phyloP scores from a whole-genome alignment of 805 yeast genomes.

The Cyberlindnera meyerae region DNA sequence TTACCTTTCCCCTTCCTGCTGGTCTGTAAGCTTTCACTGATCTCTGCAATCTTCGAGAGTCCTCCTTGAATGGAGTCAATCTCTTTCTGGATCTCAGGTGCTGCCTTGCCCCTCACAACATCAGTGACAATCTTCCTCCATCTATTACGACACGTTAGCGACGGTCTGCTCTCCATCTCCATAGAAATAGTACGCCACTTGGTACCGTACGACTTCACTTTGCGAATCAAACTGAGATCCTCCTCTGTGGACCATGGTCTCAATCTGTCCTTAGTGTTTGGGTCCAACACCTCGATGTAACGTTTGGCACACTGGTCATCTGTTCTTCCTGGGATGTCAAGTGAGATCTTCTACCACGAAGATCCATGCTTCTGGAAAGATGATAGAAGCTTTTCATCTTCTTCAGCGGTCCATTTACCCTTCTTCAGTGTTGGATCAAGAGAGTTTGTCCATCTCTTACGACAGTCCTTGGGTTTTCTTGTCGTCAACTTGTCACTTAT shows the following conservation, averaged over 20 bases:
- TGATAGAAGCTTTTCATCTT: conserved; percentile 59
- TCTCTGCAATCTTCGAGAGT: conserved; percentile 24
- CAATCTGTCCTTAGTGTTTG: conserved; percentile 68
- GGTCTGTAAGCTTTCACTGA: conserved; percentile 20
- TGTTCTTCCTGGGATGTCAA: conserved; percentile 75
- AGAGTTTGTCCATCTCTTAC: conserved; percentile 84
- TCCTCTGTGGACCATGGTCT: conserved; percentile 78
- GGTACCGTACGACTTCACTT: conserved; percentile 72
- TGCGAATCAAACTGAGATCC: conserved; percentile 62
- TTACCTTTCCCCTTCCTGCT: conserved; percentile 13
- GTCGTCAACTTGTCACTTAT: conserved; percentile 44
- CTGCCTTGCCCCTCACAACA: conserved; percentile 64
- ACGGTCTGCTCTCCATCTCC: conserved; percentile 74
- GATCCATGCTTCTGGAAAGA: conserved; percentile 72
- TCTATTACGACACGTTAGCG: conserved; percentile 84
- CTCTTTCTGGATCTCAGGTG: conserved; percentile 48
- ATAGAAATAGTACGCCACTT: conserved; percentile 81
- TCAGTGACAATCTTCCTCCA: conserved; percentile 85
- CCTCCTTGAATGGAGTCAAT: conserved; percentile 48
- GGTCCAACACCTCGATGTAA: conserved; percentile 83
- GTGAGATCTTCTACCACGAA: conserved; percentile 80
- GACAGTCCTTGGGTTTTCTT: conserved; percentile 76
- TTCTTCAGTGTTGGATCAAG: conserved; percentile 76
- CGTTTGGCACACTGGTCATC: conserved; percentile 95
- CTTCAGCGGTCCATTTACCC: conserved; percentile 84